phyloP scores from a whole-genome alignment of 441 rosid genomes.

The Adansonia madagascariensis region DNA sequence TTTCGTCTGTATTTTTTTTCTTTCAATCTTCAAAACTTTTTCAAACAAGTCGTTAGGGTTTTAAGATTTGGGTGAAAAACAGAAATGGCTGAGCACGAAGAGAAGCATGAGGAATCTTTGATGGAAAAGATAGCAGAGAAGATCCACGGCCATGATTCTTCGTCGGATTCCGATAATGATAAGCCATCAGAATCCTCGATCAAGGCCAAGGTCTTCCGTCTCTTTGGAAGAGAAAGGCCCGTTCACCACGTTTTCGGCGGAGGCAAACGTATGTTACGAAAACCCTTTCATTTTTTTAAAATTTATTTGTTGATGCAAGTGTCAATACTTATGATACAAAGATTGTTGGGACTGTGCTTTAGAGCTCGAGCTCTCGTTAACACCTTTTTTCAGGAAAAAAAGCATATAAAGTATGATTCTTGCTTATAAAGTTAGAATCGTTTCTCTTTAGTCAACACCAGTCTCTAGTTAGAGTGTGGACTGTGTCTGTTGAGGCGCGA shows the following conservation, averaged over 20 bases:
- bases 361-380: too few species aligned
- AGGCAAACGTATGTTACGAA: slow-evolving; percentile 55
- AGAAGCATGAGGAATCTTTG: slow-evolving; percentile 60
- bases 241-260: slow-evolving; percentile 90
- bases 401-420: background rate
- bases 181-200: slow-evolving; percentile 49
- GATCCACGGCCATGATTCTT: slow-evolving; percentile 54
- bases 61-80: slow-evolving; percentile 25
- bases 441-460: background rate
- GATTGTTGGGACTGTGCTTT: too few species aligned
- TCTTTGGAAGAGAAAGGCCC: slow-evolving; percentile 86
- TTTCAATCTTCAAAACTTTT: slow-evolving; percentile 18
- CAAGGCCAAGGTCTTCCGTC: slow-evolving; percentile 65
- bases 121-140: slow-evolving; percentile 74
- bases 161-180: slow-evolving; percentile 71
- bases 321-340: background rate
- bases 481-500: background rate
- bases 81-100: slow-evolving; percentile 63
- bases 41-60: slow-evolving; percentile 17
- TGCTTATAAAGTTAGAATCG: background rate
- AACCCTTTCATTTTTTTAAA: background rate
- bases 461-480: background rate
- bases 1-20: background rate
- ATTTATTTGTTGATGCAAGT: background rate
- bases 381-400: too few species aligned